phyloP scores from a whole-genome alignment of 2,329 filamentous ascomycete genomes.

The Clonostachys rosea region DNA sequence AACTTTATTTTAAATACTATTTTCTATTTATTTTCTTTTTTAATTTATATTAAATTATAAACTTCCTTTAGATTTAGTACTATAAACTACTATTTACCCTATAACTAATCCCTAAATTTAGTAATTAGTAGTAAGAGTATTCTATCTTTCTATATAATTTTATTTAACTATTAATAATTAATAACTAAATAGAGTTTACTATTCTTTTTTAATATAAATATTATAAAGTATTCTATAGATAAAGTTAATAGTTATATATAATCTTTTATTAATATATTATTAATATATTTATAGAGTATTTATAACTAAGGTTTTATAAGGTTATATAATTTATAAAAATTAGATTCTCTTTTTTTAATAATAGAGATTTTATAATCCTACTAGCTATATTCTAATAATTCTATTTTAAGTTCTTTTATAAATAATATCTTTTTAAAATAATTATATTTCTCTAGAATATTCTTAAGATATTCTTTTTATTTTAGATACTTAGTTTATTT shows the following conservation, averaged over 20 bases:
- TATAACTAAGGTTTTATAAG: no score
- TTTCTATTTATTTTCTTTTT: slow-evolving; percentile 18
- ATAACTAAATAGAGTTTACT: slow-evolving; percentile 12
- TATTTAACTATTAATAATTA: slow-evolving; percentile 17
- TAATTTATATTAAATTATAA: slow-evolving; percentile 24
- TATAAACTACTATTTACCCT: slow-evolving; percentile 7
- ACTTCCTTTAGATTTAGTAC: slow-evolving; percentile 9
- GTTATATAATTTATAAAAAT: no score
- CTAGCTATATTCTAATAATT: no score
- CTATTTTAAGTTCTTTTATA: slow-evolving; percentile 1
- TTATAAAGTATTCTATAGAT: slow-evolving; percentile 1
- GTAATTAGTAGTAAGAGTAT: slow-evolving; percentile 14
- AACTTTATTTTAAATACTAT: slow-evolving; percentile 23
- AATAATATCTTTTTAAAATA: slow-evolving; percentile 3
- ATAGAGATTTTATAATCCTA: no score
- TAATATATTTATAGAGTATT: no score
- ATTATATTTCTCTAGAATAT: slow-evolving; percentile 1
- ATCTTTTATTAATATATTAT: no score
- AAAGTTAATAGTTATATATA: slow-evolving; percentile 7
- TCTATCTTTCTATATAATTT: slow-evolving; percentile 15
- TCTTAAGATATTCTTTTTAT: not conserved
- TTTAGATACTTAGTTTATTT: not conserved
- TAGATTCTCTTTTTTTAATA: no score
- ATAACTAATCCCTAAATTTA: slow-evolving; percentile 12
- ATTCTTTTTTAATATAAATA: slow-evolving; percentile 13